These are phyloP conservation scores for Pseudogymnoascus sp. DNA, from an alignment of 2,329 filamentous ascomycete genomes.

Conservation along the genomic window DNA sequence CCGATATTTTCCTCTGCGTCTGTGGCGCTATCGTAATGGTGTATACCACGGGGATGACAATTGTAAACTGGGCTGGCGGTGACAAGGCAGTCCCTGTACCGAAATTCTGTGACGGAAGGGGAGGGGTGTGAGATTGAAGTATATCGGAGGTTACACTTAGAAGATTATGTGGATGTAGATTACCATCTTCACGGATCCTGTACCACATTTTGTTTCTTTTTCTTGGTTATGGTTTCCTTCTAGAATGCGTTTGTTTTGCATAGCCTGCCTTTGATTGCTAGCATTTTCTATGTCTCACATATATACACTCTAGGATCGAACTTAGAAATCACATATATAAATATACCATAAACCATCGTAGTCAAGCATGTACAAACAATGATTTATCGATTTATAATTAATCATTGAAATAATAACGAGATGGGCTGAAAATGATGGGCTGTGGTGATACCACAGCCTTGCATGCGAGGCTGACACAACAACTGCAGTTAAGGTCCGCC, in stretches of 20 bases:
- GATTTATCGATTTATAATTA: not conserved
- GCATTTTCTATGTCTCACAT: not conserved
- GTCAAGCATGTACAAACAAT: not conserved
- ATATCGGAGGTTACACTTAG: not conserved
- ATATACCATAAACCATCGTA: not conserved
- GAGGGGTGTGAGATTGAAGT: not conserved
- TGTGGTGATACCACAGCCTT: not conserved
- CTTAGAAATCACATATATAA: not conserved
- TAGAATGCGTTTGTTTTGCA: conserved; percentile 10
- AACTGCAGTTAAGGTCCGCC: conserved; percentile 6
- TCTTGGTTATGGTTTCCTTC: not conserved
- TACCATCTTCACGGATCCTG: not conserved
- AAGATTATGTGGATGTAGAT: not conserved
- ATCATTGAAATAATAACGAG: not conserved
- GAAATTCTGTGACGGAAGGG: conserved; percentile 52
- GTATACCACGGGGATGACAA: conserved; percentile 82
- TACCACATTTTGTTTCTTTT: not conserved
- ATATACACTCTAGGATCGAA: not conserved
- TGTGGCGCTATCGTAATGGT: conserved; percentile 83
- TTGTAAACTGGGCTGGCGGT: conserved; percentile 75
- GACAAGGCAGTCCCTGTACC: conserved; percentile 41
- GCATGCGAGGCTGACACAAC: conserved; percentile 6
- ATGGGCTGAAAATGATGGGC: not conserved
- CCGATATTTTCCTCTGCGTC: conserved; percentile 69
- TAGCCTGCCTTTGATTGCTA: conserved; percentile 1